Percentiles rank a stretch among this genome's conserved stretches.
Evolutionary conservation across 768 basidiomycete genomes (phyloP).

Genomic region (Inosperma sp.): DNA sequence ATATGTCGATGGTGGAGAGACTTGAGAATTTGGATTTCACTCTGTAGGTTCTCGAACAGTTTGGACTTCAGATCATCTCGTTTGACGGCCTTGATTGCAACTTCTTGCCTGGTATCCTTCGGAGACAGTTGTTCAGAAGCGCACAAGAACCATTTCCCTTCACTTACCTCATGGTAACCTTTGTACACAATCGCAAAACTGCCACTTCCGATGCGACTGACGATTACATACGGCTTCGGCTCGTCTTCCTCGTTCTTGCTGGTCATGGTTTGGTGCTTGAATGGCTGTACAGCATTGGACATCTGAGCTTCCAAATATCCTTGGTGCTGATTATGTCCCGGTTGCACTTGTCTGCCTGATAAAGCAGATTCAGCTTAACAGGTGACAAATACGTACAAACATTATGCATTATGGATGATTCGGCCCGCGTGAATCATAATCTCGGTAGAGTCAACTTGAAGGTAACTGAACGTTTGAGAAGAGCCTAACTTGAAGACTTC

Average conservation of each 20-base stretch:
- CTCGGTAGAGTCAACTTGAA: no score
- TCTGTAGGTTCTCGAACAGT: slow-evolving; percentile 95
- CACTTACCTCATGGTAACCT: slow-evolving; percentile 80
- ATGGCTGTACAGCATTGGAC: slow-evolving; percentile 1
- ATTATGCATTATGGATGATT: not conserved
- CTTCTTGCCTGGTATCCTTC: slow-evolving; percentile 71
- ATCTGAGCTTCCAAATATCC: not conserved
- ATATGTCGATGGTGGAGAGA: slow-evolving; percentile 89
- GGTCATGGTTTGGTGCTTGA: not conserved
- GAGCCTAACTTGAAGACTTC: no score
- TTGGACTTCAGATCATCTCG: slow-evolving; percentile 84
- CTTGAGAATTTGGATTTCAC: slow-evolving; percentile 96
- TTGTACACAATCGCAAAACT: slow-evolving; percentile 96
- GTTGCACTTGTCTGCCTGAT: slow-evolving; percentile 1
- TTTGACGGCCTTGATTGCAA: slow-evolving; percentile 94
- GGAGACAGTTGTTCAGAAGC: not conserved
- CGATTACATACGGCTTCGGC: slow-evolving; percentile 71
- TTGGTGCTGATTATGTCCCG: not conserved
- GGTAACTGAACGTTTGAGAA: no score
- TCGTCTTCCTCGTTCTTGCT: slow-evolving; percentile 56
- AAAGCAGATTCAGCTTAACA: slow-evolving; percentile 3
- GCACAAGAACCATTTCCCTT: not conserved
- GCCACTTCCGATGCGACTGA: slow-evolving; percentile 77
- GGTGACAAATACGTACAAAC: not conserved
- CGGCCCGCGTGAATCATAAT: not conserved